Conservation (phyloP, 1,284 basidiomycete genomes). For the Pseudomicrostroma phylloplanum region DNA sequence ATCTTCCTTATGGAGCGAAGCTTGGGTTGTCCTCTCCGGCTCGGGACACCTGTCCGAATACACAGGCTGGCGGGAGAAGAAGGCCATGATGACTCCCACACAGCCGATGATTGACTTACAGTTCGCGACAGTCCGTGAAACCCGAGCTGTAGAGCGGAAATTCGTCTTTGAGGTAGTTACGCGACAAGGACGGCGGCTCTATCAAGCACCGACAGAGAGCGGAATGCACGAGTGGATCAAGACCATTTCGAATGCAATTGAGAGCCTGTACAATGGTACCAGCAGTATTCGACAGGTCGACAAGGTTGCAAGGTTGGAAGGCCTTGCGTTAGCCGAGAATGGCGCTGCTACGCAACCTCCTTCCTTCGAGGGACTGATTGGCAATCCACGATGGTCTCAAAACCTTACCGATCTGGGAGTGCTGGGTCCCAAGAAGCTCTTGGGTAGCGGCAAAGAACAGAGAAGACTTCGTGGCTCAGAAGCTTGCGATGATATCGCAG, state of each 20-base stretch:
- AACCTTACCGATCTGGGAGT: too few relatives aligned
- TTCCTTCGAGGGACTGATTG: too few relatives aligned
- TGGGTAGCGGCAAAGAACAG: too few relatives aligned
- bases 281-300: conserved; percentile 41
- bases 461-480: too few relatives aligned
- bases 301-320: conserved; percentile 15
- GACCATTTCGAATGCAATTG: conserved; percentile 56
- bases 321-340: too few relatives aligned
- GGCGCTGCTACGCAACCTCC: too few relatives aligned
- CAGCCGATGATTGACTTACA: conserved; percentile 42
- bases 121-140: conserved; percentile 44
- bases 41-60: conserved; percentile 38
- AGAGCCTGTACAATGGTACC: conserved; percentile 55
- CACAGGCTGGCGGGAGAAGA: conserved; percentile 33
- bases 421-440: too few relatives aligned
- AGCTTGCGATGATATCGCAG: too few relatives aligned
- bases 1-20: conserved; percentile 30
- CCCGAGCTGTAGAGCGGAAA: conserved; percentile 38
- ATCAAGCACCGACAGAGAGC: conserved; percentile 54
- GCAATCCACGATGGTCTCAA: too few relatives aligned
- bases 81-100: conserved; percentile 26
- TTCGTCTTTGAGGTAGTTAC: conserved; percentile 57
- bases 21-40: conserved; percentile 41
- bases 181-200: conserved; percentile 54
- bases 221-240: conserved; percentile 56